Base-by-base conservation (phyloP, 2,329 filamentous ascomycete genomes). In the Fusarium miscanthi region DNA sequence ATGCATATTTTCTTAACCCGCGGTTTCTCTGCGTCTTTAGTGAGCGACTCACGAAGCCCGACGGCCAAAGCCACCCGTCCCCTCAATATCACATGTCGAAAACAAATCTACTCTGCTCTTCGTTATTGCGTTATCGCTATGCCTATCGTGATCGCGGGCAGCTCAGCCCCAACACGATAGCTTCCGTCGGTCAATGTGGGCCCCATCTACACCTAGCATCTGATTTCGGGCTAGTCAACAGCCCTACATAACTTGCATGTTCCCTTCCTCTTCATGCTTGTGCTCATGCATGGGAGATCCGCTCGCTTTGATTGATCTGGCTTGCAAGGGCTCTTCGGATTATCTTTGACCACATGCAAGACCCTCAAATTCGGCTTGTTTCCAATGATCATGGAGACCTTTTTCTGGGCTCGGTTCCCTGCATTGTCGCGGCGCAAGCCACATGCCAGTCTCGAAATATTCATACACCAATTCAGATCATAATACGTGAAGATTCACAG, bases 201-300 rank as follows among this genome's bases (percentile, higher is more conserved):
- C 48, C 65, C 59, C 35, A 42, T 30, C 41, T 56, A 46, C 61
- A 49, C 70, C 70, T 59, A 31, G 46, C 70, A 63, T 72, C 57
- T 30, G 30, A 48, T 69, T 53, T 70, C n/a, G 38, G 45, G 60
- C 60, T 70, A 73, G 46, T 37, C 41, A 7, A 46, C 51, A 70
- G 69, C 69, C 60, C 56, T 73, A 66, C 67, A 69, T 63, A 62
- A 66, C 31, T 59, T 59, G 37, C 46, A 43, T 23, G 61, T 33
- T 45, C 38, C 38, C 33, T 31, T 42, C 46, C 16, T 27, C 27
- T 49, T 17, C 21, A 49, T 52, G 63, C 58, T 52, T 38, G 37
- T 40, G 27, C 30, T 48, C 37, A 42, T 52, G 63, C 51, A 45
- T 38, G 25, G 46, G 31, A 61, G 59, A 73, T 57, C 69, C 57